A percentile compares a stretch with the other conserved stretches of the same genome.
Evolutionary conservation across 2,329 filamentous ascomycete species (phyloP).

Genomic region (Ophiostoma himal-ulmi): DNA sequence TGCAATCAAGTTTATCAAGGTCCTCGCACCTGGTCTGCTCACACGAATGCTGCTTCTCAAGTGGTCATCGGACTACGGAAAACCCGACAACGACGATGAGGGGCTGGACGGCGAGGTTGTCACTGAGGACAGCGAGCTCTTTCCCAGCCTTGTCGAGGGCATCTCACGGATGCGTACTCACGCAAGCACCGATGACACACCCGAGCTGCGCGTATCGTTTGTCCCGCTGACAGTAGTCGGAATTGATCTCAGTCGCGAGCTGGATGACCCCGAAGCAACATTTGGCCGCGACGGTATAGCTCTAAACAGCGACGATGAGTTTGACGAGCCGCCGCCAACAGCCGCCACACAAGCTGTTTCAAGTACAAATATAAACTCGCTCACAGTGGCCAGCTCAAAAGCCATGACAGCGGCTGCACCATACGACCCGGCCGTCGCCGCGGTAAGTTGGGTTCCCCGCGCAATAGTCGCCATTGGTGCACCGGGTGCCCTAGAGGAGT

Average conservation of each 20-base stretch:
- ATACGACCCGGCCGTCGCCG: conserved; percentile 61
- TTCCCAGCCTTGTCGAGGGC: conserved; percentile 49
- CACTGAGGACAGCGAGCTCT: background rate
- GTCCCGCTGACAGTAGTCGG: conserved; percentile 70
- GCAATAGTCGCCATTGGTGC: conserved; percentile 58
- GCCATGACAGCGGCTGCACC: conserved; percentile 29
- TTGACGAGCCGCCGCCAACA: conserved; percentile 34
- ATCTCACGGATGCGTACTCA: conserved; percentile 66
- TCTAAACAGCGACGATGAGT: conserved; percentile 62
- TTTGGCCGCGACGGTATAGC: conserved; percentile 51
- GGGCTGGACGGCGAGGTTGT: background rate
- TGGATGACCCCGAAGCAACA: conserved; percentile 36
- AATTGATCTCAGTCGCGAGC: conserved; percentile 68
- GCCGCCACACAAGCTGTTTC: background rate
- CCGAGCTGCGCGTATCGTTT: conserved; percentile 74
- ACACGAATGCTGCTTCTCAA: conserved; percentile 44
- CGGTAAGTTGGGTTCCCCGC: conserved; percentile 64
- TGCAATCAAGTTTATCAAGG: conserved; percentile 76
- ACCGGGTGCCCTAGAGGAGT: conserved; percentile 59
- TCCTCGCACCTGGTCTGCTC: conserved; percentile 71
- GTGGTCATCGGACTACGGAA: conserved; percentile 14
- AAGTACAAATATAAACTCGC: background rate
- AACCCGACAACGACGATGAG: conserved; percentile 25
- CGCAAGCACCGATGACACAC: conserved; percentile 64
- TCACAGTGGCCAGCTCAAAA: conserved; percentile 25